phyloP scores from a whole-genome alignment of 2,329 filamentous ascomycete genomes.

The Scedosporium boydii region DNA sequence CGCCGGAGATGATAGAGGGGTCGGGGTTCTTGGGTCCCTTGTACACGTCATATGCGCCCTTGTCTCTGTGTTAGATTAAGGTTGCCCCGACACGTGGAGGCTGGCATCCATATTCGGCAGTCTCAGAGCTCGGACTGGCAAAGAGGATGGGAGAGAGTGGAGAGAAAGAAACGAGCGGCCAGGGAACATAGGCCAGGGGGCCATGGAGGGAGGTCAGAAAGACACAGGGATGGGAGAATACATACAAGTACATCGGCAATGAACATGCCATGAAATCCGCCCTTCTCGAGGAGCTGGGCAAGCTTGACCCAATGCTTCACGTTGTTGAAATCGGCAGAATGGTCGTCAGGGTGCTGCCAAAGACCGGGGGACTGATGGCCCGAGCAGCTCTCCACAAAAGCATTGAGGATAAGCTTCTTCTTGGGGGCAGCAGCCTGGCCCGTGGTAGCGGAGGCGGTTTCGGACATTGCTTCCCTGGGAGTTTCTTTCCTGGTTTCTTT shows the following conservation, averaged over 20 bases:
- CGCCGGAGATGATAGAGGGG: slow-evolving; percentile 50
- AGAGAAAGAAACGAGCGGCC: neutral
- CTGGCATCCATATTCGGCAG: neutral
- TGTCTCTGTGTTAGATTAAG: neutral
- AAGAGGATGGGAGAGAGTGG: neutral
- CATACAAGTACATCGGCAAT: slow-evolving; percentile 47
- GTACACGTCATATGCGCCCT: slow-evolving; percentile 61
- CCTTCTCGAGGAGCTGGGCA: slow-evolving; percentile 48
- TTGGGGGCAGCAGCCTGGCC: slow-evolving; percentile 13
- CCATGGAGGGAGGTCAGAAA: neutral
- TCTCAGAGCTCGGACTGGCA: neutral
- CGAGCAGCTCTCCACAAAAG: slow-evolving; percentile 31
- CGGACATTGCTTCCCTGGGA: neutral
- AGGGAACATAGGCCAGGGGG: no score
- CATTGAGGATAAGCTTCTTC: slow-evolving; percentile 32
- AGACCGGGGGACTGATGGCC: slow-evolving; percentile 37
- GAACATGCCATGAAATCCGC: slow-evolving; percentile 57
- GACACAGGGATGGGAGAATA: neutral
- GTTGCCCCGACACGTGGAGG: neutral
- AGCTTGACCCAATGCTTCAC: slow-evolving; percentile 52
- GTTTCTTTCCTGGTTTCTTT: neutral
- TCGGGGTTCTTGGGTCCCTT: slow-evolving; percentile 45
- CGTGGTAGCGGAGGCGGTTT: neutral
- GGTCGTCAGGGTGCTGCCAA: slow-evolving; percentile 55
- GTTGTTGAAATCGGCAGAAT: slow-evolving; percentile 51